These are phyloP conservation scores for Agaricus subrufescens DNA, from an alignment of 768 basidiomycete species.

Conservation along the genomic window DNA sequence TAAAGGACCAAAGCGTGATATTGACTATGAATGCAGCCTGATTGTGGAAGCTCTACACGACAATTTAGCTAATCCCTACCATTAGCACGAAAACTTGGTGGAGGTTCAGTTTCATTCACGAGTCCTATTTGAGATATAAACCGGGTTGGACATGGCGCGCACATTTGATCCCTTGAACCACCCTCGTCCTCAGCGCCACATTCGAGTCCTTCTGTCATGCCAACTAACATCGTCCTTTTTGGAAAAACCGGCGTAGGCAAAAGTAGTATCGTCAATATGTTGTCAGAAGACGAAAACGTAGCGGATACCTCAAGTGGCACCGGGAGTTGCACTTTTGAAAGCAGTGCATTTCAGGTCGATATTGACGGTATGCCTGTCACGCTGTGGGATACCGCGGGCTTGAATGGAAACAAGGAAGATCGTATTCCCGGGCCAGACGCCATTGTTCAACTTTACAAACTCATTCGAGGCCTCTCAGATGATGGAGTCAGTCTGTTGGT, in stretches of 20 bases:
- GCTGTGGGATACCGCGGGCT: conserved; percentile 37
- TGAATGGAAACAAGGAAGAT: conserved; percentile 10
- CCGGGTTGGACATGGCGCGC: neutral
- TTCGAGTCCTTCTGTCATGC: neutral
- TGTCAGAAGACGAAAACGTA: conserved; percentile 12
- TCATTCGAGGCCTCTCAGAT: conserved; percentile 27
- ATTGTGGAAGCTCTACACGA: no score
- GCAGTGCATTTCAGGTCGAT: conserved; percentile 18
- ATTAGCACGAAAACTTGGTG: no score
- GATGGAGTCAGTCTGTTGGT: conserved; percentile 34
- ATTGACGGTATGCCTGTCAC: conserved; percentile 21
- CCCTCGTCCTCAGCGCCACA: neutral
- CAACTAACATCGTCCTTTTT: conserved; percentile 28
- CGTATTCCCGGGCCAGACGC: conserved; percentile 15
- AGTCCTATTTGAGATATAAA: neutral
- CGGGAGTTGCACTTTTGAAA: conserved; percentile 30
- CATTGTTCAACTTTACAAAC: conserved; percentile 18
- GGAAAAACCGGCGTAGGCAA: conserved; percentile 29
- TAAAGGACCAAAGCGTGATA: no score
- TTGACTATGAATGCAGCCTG: no score
- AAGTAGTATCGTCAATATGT: conserved; percentile 27
- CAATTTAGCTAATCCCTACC: no score
- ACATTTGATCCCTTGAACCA: neutral
- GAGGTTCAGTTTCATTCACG: no score
- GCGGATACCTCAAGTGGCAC: conserved; percentile 27